A percentile compares a stretch with the other conserved stretches of the same genome.
Conservation (phyloP, 2,329 filamentous ascomycete species). For the Colletotrichum sp. region DNA sequence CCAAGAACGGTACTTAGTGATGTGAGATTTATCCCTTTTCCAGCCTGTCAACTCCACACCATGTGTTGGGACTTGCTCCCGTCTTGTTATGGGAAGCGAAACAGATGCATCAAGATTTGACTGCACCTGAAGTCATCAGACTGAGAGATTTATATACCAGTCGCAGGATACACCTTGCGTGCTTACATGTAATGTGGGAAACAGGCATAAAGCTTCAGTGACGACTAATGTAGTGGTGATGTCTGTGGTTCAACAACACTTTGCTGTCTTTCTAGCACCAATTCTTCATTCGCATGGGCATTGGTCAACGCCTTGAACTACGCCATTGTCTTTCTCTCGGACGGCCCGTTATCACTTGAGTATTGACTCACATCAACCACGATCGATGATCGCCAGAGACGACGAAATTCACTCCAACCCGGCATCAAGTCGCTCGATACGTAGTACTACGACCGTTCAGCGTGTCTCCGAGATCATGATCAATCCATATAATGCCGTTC, state of each 20-base stretch:
- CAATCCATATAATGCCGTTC: background rate
- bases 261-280: background rate
- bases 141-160: background rate
- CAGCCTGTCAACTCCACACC: too few species aligned
- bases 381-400: background rate
- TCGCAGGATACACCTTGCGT: background rate
- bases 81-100: background rate
- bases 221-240: background rate
- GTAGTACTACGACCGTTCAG: background rate
- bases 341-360: too few species aligned
- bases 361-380: background rate
- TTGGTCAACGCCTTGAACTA: accelerated
- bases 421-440: background rate
- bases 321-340: background rate
- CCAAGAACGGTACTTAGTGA: background rate
- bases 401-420: background rate
- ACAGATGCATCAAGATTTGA: background rate
- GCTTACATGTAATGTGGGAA: background rate
- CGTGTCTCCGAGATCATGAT: background rate
- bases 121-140: background rate
- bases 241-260: background rate
- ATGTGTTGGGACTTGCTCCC: too few species aligned
- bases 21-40: too few species aligned
- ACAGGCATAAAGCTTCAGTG: accelerated
- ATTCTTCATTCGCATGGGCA: accelerated